phyloP scores from a whole-genome alignment of 2,329 filamentous ascomycete genomes.

The Aureobasidium melanogenum region DNA sequence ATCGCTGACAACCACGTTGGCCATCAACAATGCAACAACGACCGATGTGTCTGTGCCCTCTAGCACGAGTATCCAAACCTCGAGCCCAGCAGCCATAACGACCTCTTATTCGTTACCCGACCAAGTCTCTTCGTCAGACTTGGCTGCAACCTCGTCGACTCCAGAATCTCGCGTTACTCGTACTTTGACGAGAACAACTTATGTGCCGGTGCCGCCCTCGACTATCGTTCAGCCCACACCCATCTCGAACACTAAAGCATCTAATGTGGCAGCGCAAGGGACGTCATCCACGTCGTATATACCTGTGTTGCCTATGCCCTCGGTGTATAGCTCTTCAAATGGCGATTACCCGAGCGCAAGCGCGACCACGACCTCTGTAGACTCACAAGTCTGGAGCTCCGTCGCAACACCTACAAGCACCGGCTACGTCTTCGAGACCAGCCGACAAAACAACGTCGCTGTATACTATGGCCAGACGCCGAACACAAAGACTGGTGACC shows the following conservation, averaged over 20 bases:
- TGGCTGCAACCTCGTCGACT: background rate
- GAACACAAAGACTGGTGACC: slow-evolving; percentile 20
- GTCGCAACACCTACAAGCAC: background rate
- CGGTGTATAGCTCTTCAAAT: background rate
- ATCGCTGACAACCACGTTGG: background rate
- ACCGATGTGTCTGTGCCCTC: background rate
- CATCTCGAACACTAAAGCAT: background rate
- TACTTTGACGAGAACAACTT: background rate
- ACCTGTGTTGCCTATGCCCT: background rate
- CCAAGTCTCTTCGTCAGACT: background rate
- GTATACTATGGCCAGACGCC: slow-evolving; percentile 27
- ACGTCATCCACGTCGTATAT: background rate
- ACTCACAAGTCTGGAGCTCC: background rate
- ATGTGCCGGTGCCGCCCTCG: background rate
- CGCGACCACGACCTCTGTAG: background rate
- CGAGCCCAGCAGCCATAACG: background rate
- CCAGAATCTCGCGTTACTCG: background rate
- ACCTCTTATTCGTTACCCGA: background rate
- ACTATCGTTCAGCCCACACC: background rate
- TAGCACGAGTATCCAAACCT: background rate
- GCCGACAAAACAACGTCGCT: slow-evolving; percentile 22
- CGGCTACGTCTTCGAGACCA: slow-evolving; percentile 22
- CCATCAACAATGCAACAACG: background rate
- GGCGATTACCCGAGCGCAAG: background rate
- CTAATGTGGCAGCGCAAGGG: background rate